Conservation (phyloP, 352 stramenopile species). For the Blastocystis sp. region DNA sequence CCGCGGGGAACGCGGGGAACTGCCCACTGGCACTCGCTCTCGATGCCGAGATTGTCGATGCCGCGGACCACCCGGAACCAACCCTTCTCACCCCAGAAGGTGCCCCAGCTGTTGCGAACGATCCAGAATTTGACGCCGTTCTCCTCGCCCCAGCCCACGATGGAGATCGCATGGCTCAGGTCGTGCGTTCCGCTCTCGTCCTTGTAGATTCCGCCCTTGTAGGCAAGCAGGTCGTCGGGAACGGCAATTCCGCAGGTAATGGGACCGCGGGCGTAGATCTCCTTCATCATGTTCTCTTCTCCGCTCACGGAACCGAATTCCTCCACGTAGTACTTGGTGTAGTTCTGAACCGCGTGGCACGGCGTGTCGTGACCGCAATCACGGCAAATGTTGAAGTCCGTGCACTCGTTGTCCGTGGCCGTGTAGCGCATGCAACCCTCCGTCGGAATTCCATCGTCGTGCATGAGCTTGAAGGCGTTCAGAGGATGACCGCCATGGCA, state of each 20-base stretch:
- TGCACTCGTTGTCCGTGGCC: slow-evolving; percentile 76
- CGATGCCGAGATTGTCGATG: slow-evolving; percentile 81
- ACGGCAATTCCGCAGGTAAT: slow-evolving; percentile 73
- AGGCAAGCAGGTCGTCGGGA: slow-evolving; percentile 66
- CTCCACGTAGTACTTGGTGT: slow-evolving; percentile 84
- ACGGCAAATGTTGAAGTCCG: slow-evolving; percentile 76
- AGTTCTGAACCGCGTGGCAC: slow-evolving; percentile 75
- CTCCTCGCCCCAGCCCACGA: slow-evolving; percentile 84
- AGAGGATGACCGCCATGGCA: slow-evolving; percentile 82
- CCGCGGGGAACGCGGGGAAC: slow-evolving; percentile 62
- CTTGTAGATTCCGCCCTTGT: slow-evolving; percentile 81
- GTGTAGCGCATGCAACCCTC: slow-evolving; percentile 84
- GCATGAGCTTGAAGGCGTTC: slow-evolving; percentile 78
- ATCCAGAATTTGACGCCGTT: slow-evolving; percentile 80
- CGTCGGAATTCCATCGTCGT: slow-evolving; percentile 78
- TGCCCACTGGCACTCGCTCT: slow-evolving; percentile 80
- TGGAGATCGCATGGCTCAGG: slow-evolving; percentile 80
- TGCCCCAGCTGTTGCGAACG: slow-evolving; percentile 83
- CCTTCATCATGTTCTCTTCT: slow-evolving; percentile 82
- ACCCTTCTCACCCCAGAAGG: slow-evolving; percentile 84
- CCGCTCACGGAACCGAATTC: slow-evolving; percentile 81
- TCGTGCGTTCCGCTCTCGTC: slow-evolving; percentile 70
- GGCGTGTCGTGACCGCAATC: slow-evolving; percentile 71
- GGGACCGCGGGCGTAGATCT: slow-evolving; percentile 85
- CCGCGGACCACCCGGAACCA: slow-evolving; percentile 82